A percentile compares a stretch with the other conserved stretches of the same genome.
Conservation (phyloP, 129 eudicot species). For the Ambrosia artemisiifolia region DNA sequence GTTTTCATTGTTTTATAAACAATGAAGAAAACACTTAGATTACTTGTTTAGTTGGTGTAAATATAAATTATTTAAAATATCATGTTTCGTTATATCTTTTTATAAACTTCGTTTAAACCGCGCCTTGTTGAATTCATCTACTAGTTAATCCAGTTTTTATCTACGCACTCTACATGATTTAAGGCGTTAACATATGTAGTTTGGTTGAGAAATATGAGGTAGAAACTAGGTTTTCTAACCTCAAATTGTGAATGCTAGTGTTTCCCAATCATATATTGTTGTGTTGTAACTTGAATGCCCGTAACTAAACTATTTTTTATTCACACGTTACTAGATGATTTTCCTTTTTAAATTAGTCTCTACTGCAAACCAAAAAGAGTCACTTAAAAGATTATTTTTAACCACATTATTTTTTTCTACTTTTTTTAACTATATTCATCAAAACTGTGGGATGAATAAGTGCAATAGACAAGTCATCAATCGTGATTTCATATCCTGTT, state of each 20-base stretch:
- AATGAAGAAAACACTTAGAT: too few relatives aligned
- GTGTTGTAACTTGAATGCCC: not conserved
- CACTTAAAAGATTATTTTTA: not conserved
- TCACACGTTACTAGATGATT: not conserved
- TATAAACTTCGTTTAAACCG: too few relatives aligned
- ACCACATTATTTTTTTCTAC: not conserved
- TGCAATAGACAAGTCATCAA: constrained; percentile 20
- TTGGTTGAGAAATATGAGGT: not conserved
- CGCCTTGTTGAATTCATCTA: too few relatives aligned
- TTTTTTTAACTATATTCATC: not conserved
- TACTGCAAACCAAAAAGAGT: not conserved
- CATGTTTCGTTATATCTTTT: too few relatives aligned
- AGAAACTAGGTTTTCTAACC: not conserved
- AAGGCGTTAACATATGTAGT: too few relatives aligned
- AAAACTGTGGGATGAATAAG: not conserved
- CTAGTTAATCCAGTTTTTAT: too few relatives aligned
- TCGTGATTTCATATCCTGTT: constrained; percentile 27
- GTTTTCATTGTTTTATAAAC: too few relatives aligned
- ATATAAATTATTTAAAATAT: too few relatives aligned
- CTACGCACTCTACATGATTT: too few relatives aligned
- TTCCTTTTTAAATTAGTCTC: not conserved
- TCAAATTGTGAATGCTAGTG: not conserved
- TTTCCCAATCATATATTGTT: too few relatives aligned
- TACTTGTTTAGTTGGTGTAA: too few relatives aligned
- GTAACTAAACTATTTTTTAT: not conserved